These are phyloP conservation scores for Aurinia saxatilis DNA, from an alignment of 345 rosid genomes.

Conservation along the genomic window DNA sequence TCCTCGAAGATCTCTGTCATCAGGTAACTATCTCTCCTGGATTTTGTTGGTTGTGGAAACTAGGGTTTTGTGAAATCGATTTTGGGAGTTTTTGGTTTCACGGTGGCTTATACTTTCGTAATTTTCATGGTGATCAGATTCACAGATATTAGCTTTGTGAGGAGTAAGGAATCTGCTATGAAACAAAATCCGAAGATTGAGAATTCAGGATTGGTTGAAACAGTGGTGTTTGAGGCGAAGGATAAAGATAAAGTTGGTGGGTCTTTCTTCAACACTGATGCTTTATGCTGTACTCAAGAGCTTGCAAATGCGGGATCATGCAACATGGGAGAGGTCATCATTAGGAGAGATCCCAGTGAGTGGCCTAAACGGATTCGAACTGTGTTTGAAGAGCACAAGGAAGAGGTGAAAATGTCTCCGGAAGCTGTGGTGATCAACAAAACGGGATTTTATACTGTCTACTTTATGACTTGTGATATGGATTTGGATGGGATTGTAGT, in stretches of 20 bases:
- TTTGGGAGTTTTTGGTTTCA: too few relatives aligned
- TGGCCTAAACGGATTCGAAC: constrained; percentile 67
- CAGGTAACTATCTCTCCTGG: too few relatives aligned
- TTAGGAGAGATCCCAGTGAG: constrained; percentile 41
- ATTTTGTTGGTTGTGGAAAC: too few relatives aligned
- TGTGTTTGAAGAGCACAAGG: constrained; percentile 40
- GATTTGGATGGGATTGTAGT: constrained; percentile 52
- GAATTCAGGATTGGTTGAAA: constrained; percentile 71
- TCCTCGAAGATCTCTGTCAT: too few relatives aligned
- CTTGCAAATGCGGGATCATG: constrained; percentile 47
- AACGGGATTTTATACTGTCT: constrained; percentile 74
- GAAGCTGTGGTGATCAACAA: constrained; percentile 39
- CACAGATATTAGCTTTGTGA: constrained; percentile 53
- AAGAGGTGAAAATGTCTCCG: constrained; percentile 50
- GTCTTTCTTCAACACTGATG: constrained; percentile 40
- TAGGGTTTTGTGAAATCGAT: too few relatives aligned
- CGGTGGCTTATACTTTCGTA: too few relatives aligned
- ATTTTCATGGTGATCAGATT: too few relatives aligned
- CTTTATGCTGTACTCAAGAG: constrained; percentile 44
- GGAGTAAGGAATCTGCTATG: constrained; percentile 53
- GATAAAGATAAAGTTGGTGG: constrained; percentile 61
- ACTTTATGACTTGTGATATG: constrained; percentile 71
- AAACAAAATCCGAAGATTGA: constrained; percentile 42
- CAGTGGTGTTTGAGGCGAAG: constrained; percentile 50
- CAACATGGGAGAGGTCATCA: constrained; percentile 64